A percentile compares a stretch with the other conserved stretches of the same genome.
These are phyloP conservation scores for Coniochaeta ligniaria DNA, from an alignment of 2,329 filamentous ascomycete genomes.

Conservation along the genomic window DNA sequence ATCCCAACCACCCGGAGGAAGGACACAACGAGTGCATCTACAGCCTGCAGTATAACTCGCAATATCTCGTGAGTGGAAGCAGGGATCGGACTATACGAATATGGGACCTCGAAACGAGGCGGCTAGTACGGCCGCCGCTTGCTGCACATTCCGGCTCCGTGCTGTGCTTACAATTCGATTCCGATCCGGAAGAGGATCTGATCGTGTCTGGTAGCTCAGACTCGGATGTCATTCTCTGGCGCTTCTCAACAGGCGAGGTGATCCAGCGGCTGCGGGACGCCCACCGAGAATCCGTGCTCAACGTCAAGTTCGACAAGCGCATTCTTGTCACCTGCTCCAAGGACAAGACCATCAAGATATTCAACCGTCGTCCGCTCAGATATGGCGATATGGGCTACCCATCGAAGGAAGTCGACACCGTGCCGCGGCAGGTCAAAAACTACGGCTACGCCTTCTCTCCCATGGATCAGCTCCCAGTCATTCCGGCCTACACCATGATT, in stretches of 20 bases:
- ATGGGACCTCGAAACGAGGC: constrained; percentile 79
- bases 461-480: constrained; percentile 42
- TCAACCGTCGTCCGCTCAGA: constrained; percentile 69
- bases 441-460: constrained; percentile 42
- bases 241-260: constrained; percentile 81
- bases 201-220: constrained; percentile 96
- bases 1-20: constrained; percentile 71
- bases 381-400: constrained; percentile 51
- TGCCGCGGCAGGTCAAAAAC: constrained; percentile 41
- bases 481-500: constrained; percentile 66
- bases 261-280: constrained; percentile 70
- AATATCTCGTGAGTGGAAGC: constrained; percentile 88
- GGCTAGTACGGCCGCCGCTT: constrained; percentile 69
- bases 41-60: constrained; percentile 79
- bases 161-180: constrained; percentile 90
- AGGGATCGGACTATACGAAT: constrained; percentile 81
- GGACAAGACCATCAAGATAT: constrained; percentile 94
- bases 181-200: constrained; percentile 77
- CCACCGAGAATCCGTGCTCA: constrained; percentile 85
- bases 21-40: constrained; percentile 92
- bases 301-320: constrained; percentile 83
- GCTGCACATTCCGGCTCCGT: constrained; percentile 78
- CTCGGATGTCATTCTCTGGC: constrained; percentile 84
- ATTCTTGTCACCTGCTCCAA: constrained; percentile 96
- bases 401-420: constrained; percentile 34